Evolutionary conservation across 2,329 filamentous ascomycete species (phyloP), one percentile per base, ranked within the genome.

Genomic region (Colletotrichum shisoi): DNA sequence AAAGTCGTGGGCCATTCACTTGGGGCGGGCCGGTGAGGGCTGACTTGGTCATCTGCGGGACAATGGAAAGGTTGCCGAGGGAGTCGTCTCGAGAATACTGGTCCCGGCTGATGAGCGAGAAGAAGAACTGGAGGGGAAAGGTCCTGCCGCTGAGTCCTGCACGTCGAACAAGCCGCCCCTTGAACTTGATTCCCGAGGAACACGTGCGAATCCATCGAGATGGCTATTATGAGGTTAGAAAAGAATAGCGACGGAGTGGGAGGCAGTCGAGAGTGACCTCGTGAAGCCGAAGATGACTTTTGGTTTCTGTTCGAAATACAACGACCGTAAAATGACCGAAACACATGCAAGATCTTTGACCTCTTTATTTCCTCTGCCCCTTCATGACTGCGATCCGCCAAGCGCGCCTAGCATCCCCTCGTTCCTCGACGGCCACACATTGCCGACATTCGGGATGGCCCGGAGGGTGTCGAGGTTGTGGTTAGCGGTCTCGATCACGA

Each of bases 381-480:
- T n/a, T 45, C 17, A 49, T 24, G 45, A 19, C 34, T 13, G 34
- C 13, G 27, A 15, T 1, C 44, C 53, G 15, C 61, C 17, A 5
- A 68, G 65, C 15, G 52, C 53, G 7, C 15, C 48, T 3, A 68
- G 17, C 17, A 65, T 27, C n/a, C 65, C 65, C 56, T 68, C 65
- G n/a, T 68, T 65, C 21, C 49, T 60, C 2, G 65, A 68, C 15
- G 74, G 72, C 78, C 78, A 80, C 17, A 78, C 78, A 27, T 78
- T 79, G 48, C 74, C 62, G 11, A 80, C 75, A 5, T 78, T 77
- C 4, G 74, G 71, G 48, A 79, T 67, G 17, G 71, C 66, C 17
- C 71, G 72, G 0, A 79, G 70, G 3, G 74, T 74, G 34, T 79
- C 78, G n/a, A 72, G 63, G 46, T 78, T 78, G 40, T 79, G 73